phyloP scores from a whole-genome alignment of 345 rosid species.

The Turritis glabra region DNA sequence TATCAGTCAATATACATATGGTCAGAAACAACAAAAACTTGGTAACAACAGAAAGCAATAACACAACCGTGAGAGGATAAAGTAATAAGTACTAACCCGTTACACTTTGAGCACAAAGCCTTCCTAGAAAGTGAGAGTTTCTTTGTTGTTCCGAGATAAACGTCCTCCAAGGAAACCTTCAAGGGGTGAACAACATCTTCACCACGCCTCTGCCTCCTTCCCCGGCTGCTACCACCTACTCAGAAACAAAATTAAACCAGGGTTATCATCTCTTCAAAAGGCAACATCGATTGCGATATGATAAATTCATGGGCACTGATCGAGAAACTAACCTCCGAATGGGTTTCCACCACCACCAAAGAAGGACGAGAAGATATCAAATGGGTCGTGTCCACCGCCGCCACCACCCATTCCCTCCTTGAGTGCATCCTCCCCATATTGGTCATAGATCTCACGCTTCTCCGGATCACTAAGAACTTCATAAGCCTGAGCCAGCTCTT shows the following conservation, averaged over 20 bases:
- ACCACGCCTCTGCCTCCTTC: constrained; percentile 86
- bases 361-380: constrained; percentile 83
- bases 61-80: background rate
- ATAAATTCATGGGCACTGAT: background rate
- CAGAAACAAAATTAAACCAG: background rate
- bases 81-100: constrained; percentile 54
- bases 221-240: constrained; percentile 68
- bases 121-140: constrained; percentile 86
- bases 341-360: constrained; percentile 53
- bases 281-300: background rate
- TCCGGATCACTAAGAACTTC: constrained; percentile 90
- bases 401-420: constrained; percentile 93
- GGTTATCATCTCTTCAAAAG: constrained; percentile 2
- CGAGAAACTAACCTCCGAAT: constrained; percentile 48
- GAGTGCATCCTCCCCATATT: constrained; percentile 90
- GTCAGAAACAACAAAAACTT: background rate
- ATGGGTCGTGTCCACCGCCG: constrained; percentile 66
- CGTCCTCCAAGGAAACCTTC: constrained; percentile 79
- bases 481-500: constrained; percentile 89
- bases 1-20: background rate
- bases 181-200: constrained; percentile 83
- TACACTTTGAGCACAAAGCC: constrained; percentile 76
- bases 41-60: background rate
- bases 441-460: constrained; percentile 86
- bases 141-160: constrained; percentile 74